These are phyloP conservation scores for Taphrina populina DNA, from an alignment of 1,139 yeast genomes.

Conservation along the genomic window DNA sequence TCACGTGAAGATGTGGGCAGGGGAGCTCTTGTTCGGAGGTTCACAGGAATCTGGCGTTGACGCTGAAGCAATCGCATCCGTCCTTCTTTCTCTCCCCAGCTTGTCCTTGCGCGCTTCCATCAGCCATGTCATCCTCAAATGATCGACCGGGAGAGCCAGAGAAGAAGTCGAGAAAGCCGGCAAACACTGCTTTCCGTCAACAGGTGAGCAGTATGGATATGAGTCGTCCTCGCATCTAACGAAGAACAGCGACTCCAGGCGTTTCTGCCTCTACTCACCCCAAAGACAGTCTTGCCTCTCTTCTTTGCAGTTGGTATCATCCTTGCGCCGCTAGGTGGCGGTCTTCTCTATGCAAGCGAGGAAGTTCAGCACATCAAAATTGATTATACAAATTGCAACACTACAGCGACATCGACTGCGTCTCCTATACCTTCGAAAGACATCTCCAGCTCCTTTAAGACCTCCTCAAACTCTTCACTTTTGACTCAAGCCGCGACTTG, in stretches of 20 bases:
- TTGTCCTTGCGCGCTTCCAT: no score
- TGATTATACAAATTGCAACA: slow-evolving; percentile 75
- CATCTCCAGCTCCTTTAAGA: slow-evolving; percentile 45
- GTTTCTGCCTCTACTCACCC: slow-evolving; percentile 80
- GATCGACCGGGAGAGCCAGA: slow-evolving; percentile 14
- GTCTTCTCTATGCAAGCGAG: slow-evolving; percentile 71
- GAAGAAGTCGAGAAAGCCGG: slow-evolving; percentile 35
- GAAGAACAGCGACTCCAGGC: slow-evolving; percentile 48
- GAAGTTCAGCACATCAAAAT: slow-evolving; percentile 71
- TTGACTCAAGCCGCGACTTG: slow-evolving; percentile 23
- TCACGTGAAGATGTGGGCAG: no score
- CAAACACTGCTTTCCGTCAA: slow-evolving; percentile 32
- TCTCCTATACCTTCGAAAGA: slow-evolving; percentile 62
- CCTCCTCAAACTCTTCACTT: slow-evolving; percentile 12
- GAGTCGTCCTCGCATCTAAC: not conserved
- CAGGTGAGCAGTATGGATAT: slow-evolving; percentile 4
- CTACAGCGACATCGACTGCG: slow-evolving; percentile 53
- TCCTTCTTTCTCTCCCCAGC: no score
- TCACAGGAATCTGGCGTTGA: no score
- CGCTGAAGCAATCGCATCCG: no score
- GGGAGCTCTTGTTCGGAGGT: no score
- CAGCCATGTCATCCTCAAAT: slow-evolving; percentile 13
- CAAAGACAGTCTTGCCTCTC: slow-evolving; percentile 81
- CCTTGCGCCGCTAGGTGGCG: slow-evolving; percentile 89
- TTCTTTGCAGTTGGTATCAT: slow-evolving; percentile 73